A percentile compares a stretch with the other conserved stretches of the same genome.
Conservation (phyloP, 1,284 basidiomycete genomes). For the Sanghuangporus weigelae region DNA sequence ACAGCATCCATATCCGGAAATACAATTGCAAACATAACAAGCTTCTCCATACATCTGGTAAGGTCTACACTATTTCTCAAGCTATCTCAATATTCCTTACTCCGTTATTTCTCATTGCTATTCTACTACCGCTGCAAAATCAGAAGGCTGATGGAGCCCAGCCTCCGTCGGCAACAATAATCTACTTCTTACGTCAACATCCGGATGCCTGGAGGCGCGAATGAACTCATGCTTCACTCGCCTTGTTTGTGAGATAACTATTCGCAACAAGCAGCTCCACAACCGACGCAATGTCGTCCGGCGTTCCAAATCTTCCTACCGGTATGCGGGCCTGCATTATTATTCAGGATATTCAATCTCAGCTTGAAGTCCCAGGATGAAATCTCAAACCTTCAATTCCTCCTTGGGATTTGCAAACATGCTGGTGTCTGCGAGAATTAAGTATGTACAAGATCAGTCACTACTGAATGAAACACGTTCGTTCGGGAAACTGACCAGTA, state of each 20-base stretch:
- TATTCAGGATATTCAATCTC: background rate
- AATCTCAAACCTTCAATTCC: constrained; percentile 27
- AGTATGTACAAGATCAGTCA: background rate
- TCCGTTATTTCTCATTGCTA: background rate
- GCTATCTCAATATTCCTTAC: background rate
- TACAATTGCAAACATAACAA: background rate
- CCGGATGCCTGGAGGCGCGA: background rate
- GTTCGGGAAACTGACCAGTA: constrained; percentile 28
- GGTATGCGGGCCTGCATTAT: constrained; percentile 38
- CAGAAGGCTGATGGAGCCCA: constrained; percentile 18
- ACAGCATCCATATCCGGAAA: background rate
- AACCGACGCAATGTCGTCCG: constrained; percentile 45
- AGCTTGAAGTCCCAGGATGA: background rate
- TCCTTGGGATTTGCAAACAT: constrained; percentile 23
- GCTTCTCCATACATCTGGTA: background rate
- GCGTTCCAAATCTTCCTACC: constrained; percentile 44
- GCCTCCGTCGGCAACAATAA: constrained; percentile 19
- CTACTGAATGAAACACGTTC: background rate
- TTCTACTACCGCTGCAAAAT: background rate
- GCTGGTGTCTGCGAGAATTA: constrained; percentile 14
- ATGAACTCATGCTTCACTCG: constrained; percentile 20
- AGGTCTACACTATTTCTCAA: background rate
- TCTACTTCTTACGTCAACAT: constrained; percentile 6
- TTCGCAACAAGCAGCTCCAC: constrained; percentile 45
- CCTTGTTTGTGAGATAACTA: constrained; percentile 54